Evolutionary conservation across 805 yeast genomes (phyloP), one percentile per base, ranked within the genome.

Genomic region (Ogataea paradorogensis): DNA sequence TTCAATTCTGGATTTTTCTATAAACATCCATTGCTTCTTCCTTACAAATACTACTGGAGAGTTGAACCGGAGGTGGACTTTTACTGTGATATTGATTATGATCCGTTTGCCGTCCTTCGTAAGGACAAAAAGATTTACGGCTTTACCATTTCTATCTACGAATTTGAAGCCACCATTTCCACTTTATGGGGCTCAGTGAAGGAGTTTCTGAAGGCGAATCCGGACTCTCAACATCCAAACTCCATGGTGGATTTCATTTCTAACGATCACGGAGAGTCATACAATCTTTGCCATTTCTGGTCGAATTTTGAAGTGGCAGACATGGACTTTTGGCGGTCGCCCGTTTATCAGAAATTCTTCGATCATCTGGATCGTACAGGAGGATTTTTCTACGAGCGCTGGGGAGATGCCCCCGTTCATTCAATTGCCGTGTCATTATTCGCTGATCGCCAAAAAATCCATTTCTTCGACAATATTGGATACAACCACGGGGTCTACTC

Each of bases 401-500:
- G 95, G 95, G 96, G 96, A 15, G 96, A 87, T 63, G 95, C 95
- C 0, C 95, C 95, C 3, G 76, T 86, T n/a, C 95, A 86, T 63
- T 76, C 95, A 1, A 71, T 86, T 35, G 95, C 85, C 5, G 84
- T 78, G 2, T 64, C 88, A 1, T 63, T 82, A 33, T 70, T 84
- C 53, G 60, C 81, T 35, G 71, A 77, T 45, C 69, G 70, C 51
- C 63, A 67, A 22, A 74, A 83, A 52, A 58, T 86, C 13, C 86
- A 82, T 59, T 83, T 75, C 65, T 83, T 86, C 53, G 82, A 78
- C 41, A 82, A 85, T 46, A 70, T 85, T 28, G 95, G 93, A 8
- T 86, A 85, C 59, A 72, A 71, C 50, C 93, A 85, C 61, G 69
- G 67, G 2, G 71, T 69, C 21, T 69, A 69, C 45, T 46, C 61